phyloP scores from a whole-genome alignment of 2,329 filamentous ascomycete species.

The Graphiopsis chlorocephala region DNA sequence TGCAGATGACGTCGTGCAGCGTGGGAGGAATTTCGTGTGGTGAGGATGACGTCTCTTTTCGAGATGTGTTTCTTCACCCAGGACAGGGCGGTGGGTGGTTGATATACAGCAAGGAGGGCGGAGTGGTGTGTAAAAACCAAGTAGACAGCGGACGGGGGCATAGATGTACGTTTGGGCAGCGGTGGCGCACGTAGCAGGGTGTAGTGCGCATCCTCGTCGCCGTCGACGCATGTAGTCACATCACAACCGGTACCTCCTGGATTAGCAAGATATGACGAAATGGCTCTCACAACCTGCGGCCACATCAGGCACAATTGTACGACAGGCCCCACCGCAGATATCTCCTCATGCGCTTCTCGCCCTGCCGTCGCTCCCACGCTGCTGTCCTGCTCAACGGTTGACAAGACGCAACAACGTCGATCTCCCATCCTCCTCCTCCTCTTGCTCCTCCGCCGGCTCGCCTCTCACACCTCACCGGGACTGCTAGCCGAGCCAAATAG shows the following conservation, averaged over 20 bases:
- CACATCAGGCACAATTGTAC: conserved; percentile 1
- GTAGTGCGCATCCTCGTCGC: background rate
- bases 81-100: background rate
- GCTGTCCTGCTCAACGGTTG: background rate
- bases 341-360: background rate
- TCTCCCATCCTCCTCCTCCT: background rate
- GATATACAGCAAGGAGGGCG: background rate
- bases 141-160: background rate
- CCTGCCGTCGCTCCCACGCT: background rate
- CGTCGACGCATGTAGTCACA: background rate
- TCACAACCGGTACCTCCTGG: background rate
- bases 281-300: background rate
- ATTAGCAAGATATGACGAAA: conserved; percentile 5
- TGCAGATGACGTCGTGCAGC: background rate
- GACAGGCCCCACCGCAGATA: background rate
- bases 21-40: background rate
- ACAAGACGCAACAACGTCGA: background rate
- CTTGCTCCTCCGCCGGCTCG: background rate
- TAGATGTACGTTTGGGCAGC: background rate
- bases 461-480: background rate
- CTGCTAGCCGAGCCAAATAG: background rate
- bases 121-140: background rate
- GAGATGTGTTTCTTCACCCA: background rate
- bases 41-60: background rate
- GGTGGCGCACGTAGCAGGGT: background rate